Evolutionary conservation across 768 basidiomycete species (phyloP), one percentile per base, ranked within the genome.

Genomic region (Kwoniella sp.): DNA sequence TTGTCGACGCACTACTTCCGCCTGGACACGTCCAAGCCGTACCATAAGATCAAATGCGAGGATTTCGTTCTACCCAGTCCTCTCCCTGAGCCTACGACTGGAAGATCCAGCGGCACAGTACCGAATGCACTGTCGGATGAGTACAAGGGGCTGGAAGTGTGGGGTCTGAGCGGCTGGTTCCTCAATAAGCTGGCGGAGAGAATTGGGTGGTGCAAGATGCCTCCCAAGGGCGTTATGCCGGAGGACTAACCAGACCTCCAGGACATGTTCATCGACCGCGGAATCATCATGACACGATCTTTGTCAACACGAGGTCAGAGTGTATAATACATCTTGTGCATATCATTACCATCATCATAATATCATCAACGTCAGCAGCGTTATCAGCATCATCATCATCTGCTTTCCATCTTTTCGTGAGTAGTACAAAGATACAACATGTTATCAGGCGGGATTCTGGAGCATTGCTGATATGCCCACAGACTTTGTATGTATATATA

Each of bases 131-230:
- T 13, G 34, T 34, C 34, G 13, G 41, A 30, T 3, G 48, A 54
- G 20, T 60, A 34, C 25, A 29, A 37, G 22, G 55, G 45, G 28
- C 57, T 79, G 56, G 73, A 79, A 58, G 64, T 79, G 0, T 79
- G 78, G 78, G 78, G 78, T 0, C 48, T 79, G 60, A 75, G 72
- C 26, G 78, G 74, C 20, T 79, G 78, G 78, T 73, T 77, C 45
- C 59, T 79, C 22, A 75, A 77, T 52, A 62, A 68, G 13, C 62
- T 79, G 57, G 66, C 73, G 11, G 58, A 65, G 52, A 58, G 62
- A 51, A 52, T 73, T 15, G 73, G 75, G 17, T 73, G 70, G 67
- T 65, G 70, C 58, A 34, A 47, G 9, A 31, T 41, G 31, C 70
- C 72, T 55, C 61, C 63, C 17, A 57, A 59, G 22, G 60, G 47